These are phyloP conservation scores for Harringtonia aguacate DNA, from an alignment of 2,329 filamentous ascomycete species.

Conservation along the genomic window DNA sequence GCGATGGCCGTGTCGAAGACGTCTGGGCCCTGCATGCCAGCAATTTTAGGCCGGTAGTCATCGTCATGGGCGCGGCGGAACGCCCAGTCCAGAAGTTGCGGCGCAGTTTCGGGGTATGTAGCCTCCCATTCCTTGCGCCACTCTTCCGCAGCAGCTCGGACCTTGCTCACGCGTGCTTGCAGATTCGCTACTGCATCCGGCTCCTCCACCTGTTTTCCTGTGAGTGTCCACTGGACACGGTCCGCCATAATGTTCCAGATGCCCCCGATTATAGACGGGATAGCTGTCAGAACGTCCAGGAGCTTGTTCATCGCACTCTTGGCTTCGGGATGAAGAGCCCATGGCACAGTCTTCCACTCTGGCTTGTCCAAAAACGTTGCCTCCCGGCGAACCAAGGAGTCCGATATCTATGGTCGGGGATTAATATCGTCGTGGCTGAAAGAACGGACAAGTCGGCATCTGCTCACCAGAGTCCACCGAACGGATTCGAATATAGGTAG, in stretches of 20 bases:
- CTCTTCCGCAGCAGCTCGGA: neutral
- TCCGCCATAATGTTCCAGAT: slow-evolving; percentile 7
- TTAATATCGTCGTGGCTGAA: neutral
- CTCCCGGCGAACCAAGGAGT: slow-evolving; percentile 14
- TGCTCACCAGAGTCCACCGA: slow-evolving; percentile 14
- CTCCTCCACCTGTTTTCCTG: slow-evolving; percentile 5
- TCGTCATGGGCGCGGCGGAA: slow-evolving; percentile 8
- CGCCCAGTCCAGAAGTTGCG: slow-evolving; percentile 9
- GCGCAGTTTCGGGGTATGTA: slow-evolving; percentile 2
- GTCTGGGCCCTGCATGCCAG: slow-evolving; percentile 10
- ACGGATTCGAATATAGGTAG: slow-evolving; percentile 16
- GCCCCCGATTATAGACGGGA: slow-evolving; percentile 13
- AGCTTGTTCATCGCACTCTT: slow-evolving; percentile 13
- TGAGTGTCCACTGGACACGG: slow-evolving; percentile 10
- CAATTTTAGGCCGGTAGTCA: slow-evolving; percentile 11
- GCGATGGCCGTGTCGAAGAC: slow-evolving; percentile 5
- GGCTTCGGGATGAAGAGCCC: slow-evolving; percentile 8
- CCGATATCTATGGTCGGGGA: slow-evolving; percentile 9
- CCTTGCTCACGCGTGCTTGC: slow-evolving; percentile 2
- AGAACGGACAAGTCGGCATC: neutral
- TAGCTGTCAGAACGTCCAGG: slow-evolving; percentile 13
- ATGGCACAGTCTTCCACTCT: slow-evolving; percentile 15
- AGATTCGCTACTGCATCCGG: slow-evolving; percentile 6
- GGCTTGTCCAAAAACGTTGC: slow-evolving; percentile 12
- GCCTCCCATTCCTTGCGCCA: slow-evolving; percentile 11